Conservation (phyloP, 2,329 filamentous ascomycete genomes). For the Pseudonectria buxi region DNA sequence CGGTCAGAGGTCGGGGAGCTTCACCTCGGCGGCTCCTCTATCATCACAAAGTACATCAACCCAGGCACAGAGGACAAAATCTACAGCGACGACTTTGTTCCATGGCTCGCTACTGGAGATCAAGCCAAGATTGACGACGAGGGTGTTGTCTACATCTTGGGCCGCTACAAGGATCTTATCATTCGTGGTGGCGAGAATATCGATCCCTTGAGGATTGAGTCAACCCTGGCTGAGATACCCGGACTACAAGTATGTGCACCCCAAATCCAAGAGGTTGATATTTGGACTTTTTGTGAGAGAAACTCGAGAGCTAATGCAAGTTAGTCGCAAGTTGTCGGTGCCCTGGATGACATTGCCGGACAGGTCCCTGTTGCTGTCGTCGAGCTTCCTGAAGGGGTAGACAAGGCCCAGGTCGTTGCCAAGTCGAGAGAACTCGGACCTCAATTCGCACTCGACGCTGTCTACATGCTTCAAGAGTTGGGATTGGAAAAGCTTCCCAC, state of each 20-base stretch:
- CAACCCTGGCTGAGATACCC: constrained; percentile 26
- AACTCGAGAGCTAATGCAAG: constrained; percentile 6
- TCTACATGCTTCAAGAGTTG: constrained; percentile 37
- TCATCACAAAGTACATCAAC: constrained; percentile 29
- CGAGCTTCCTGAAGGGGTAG: constrained; percentile 21
- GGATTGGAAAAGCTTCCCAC: constrained; percentile 31
- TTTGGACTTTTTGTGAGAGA: too few species aligned
- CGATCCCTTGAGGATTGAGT: constrained; percentile 31
- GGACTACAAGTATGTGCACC: constrained; percentile 22
- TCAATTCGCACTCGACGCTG: constrained; percentile 32
- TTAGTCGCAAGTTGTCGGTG: constrained; percentile 35
- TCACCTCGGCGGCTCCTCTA: constrained; percentile 30
- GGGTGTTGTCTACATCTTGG: constrained; percentile 32
- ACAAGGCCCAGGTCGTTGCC: constrained; percentile 27
- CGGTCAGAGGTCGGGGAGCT: constrained; percentile 32
- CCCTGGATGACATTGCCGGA: constrained; percentile 37
- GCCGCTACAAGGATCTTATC: constrained; percentile 39
- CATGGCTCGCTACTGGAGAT: constrained; percentile 36
- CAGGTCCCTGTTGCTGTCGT: constrained; percentile 42
- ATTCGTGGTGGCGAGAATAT: constrained; percentile 41
- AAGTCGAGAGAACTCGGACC: constrained; percentile 27
- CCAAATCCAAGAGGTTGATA: too few species aligned
- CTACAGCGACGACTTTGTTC: constrained; percentile 27
- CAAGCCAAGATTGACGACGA: constrained; percentile 32
- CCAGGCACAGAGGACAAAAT: constrained; percentile 23